These are phyloP conservation scores for Malus hybrid DNA, from an alignment of 331 rosid genomes.

Conservation along the genomic window DNA sequence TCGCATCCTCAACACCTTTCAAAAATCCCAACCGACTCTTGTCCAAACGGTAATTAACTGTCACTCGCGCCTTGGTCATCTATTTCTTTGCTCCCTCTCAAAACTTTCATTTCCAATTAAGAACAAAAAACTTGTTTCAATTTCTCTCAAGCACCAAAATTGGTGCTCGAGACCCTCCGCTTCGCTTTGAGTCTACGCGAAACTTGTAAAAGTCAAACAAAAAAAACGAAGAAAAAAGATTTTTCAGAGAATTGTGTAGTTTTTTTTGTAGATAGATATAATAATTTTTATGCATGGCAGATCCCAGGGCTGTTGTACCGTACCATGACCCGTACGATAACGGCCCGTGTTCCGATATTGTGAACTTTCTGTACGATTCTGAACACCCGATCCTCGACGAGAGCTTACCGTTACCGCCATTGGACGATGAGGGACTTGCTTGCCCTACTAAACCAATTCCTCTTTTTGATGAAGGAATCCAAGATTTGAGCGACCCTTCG, in stretches of 20 bases:
- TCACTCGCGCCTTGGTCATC: slow-evolving; percentile 24
- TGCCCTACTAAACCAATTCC: background rate
- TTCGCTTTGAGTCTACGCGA: slow-evolving; percentile 10
- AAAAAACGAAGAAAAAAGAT: background rate
- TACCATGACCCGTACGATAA: slow-evolving; percentile 21
- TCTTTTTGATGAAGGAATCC: background rate
- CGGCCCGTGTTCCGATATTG: slow-evolving; percentile 7
- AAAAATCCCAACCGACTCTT: slow-evolving; percentile 10
- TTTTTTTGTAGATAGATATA: background rate
- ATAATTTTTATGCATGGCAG: slow-evolving; percentile 15
- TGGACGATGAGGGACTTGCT: background rate
- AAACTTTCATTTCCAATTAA: background rate
- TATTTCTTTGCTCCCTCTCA: background rate
- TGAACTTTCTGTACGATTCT: slow-evolving; percentile 2
- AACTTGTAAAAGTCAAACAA: slow-evolving; percentile 7
- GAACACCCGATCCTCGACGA: slow-evolving; percentile 13
- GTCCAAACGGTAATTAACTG: slow-evolving; percentile 45
- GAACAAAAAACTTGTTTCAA: background rate
- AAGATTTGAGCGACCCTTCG: background rate
- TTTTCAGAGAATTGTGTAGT: background rate
- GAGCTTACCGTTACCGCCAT: background rate
- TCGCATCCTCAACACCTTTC: background rate
- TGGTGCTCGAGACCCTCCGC: slow-evolving; percentile 1
- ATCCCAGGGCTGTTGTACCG: slow-evolving; percentile 14
- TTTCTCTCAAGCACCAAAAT: background rate